Percentiles rank a stretch among this genome's conserved stretches.
Evolutionary conservation across 495 filamentous ascomycete species (phyloP).

Genomic region (Aspergillus leporis): DNA sequence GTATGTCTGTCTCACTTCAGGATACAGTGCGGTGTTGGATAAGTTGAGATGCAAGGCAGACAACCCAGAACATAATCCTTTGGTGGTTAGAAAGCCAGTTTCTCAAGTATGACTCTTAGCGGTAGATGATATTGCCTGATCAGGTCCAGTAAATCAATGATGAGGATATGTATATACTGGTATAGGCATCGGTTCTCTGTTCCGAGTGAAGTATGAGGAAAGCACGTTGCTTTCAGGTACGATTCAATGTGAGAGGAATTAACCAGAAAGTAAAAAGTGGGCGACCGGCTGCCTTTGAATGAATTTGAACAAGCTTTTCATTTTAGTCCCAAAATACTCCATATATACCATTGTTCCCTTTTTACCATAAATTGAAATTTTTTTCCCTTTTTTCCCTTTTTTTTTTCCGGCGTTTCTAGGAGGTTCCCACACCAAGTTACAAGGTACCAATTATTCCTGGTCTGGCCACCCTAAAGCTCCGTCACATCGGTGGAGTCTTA

Average conservation of each 20-base stretch:
- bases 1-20: conserved; percentile 19
- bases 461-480: conserved; percentile 27
- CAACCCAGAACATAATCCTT: conserved; percentile 34
- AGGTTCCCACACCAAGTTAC: conserved; percentile 26
- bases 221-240: not conserved
- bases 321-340: conserved; percentile 11
- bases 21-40: conserved; percentile 32
- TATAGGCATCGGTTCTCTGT: not conserved
- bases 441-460: conserved; percentile 25
- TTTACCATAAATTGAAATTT: conserved; percentile 18
- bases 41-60: conserved; percentile 23
- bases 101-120: not conserved
- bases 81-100: conserved; percentile 1
- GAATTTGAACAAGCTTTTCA: conserved; percentile 17
- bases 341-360: conserved; percentile 9
- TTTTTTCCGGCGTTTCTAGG: conserved; percentile 9
- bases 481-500: conserved; percentile 13
- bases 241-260: not conserved
- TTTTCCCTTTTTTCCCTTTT: conserved; percentile 8
- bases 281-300: conserved; percentile 29
- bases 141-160: not conserved
- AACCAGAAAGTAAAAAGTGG: conserved; percentile 11
- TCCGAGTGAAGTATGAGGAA: conserved; percentile 4
- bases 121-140: not conserved
- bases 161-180: not conserved